Conservation (phyloP, 116 monocot species). For the Phalaenopsis hybrid region DNA sequence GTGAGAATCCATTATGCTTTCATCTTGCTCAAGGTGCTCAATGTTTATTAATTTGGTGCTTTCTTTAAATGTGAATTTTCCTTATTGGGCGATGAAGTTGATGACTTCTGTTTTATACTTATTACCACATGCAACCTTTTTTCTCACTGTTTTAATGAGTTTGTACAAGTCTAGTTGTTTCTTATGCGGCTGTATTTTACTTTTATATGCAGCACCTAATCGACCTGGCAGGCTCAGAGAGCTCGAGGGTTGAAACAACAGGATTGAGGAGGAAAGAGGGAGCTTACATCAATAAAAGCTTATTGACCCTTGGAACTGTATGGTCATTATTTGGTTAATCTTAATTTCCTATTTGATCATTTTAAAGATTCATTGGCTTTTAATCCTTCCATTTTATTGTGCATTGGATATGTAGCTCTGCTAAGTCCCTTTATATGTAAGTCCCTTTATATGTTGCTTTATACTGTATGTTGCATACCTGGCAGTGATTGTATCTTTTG, state of each 20-base stretch:
- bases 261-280: constrained; percentile 89
- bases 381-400: neutral
- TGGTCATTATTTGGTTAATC: constrained; percentile 8
- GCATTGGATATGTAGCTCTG: neutral
- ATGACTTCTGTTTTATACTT: neutral
- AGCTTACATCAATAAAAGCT: constrained; percentile 89
- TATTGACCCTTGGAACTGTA: constrained; percentile 96
- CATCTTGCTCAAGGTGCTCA: constrained; percentile 2
- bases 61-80: neutral
- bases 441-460: neutral
- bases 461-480: neutral
- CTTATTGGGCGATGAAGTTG: neutral
- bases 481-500: neutral
- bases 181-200: constrained; percentile 35
- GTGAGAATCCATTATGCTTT: constrained; percentile 8
- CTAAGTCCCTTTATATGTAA: neutral
- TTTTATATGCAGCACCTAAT: constrained; percentile 85
- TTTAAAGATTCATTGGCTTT: neutral
- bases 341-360: neutral
- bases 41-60: neutral
- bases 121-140: neutral
- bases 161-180: constrained; percentile 15
- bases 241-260: constrained; percentile 85
- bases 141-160: neutral
- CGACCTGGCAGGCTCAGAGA: constrained; percentile 99